Evolutionary conservation across 345 rosid species (phyloP), one percentile per base, ranked within the genome.

Genomic region (Hibiscus syriacus): DNA sequence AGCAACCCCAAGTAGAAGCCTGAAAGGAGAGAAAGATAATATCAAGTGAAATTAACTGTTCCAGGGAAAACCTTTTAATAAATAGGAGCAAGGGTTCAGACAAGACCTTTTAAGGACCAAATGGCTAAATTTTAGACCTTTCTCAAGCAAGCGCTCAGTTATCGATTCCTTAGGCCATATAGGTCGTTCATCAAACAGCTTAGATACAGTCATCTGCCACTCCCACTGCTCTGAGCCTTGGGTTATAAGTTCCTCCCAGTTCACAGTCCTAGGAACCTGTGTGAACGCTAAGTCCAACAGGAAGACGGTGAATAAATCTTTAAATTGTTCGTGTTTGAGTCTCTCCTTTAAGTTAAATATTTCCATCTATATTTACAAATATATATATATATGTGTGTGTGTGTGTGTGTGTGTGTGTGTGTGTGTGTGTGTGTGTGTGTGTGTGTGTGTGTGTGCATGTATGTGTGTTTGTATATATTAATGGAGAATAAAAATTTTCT

Each of bases 81-180:
- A 34, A 49, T 20, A 64, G 50, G 54, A 71, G 22, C 53, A 53
- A 29, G 70, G 23, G 68, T 19, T 45, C 17, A 27, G 66, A 70
- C 16, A 79, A 62, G 66, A 92, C 99, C 99, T 91, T 80, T 85
- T 90, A 74, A 92, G 84, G 74, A 80, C 76, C 62, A 79, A 72
- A 76, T 77, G 74, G 70, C 77, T 83, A 74, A 85, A 84, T 79
- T 81, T 82, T 32, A 87, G 78, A 76, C 85, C 96, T 72, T 77
- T 79, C 66, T 85, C 88, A 65, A 80, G 89, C 76, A 94, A 78
- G 34, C 77, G 86, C 64, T 86, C 92, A 48, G 74, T 81, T 58
- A 92, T 68, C 23, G 98, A 82, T 25, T 74, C 85, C 79, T 91
- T 94, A 53, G 86, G 87, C 99, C 98, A 91, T 79, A 94, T 81